phyloP scores from a whole-genome alignment of 495 filamentous ascomycete species.

The Pyrenula massariospora region DNA sequence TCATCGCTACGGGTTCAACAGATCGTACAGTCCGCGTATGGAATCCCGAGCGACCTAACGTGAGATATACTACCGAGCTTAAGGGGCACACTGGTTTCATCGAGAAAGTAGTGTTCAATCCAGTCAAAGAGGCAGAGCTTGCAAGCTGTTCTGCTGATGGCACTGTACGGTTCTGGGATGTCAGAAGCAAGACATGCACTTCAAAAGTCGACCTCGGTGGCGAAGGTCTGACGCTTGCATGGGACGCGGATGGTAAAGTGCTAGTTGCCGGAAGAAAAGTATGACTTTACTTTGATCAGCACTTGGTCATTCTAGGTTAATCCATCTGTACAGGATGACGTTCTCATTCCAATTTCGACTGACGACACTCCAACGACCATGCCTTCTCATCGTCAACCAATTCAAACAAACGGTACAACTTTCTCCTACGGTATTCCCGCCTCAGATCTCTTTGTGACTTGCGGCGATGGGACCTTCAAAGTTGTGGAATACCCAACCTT shows the following conservation, averaged over 20 bases:
- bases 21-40: constrained; percentile 79
- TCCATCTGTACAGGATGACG: constrained; percentile 47
- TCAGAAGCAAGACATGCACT: constrained; percentile 65
- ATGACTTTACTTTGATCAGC: constrained; percentile 8
- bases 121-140: constrained; percentile 74
- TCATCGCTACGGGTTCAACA: constrained; percentile 75
- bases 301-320: not conserved
- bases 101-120: constrained; percentile 85
- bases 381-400: constrained; percentile 52
- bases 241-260: constrained; percentile 75
- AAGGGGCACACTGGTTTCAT: constrained; percentile 66
- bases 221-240: constrained; percentile 71
- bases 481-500: constrained; percentile 58
- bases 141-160: constrained; percentile 80
- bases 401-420: constrained; percentile 70
- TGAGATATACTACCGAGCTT: constrained; percentile 74
- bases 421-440: constrained; percentile 57
- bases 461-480: constrained; percentile 68
- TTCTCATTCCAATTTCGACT: constrained; percentile 50
- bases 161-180: constrained; percentile 86
- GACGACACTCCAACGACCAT: constrained; percentile 36
- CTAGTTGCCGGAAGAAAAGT: constrained; percentile 83
- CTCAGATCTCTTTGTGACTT: constrained; percentile 47
- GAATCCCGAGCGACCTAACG: constrained; percentile 79
- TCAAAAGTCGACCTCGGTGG: constrained; percentile 74